Evolutionary conservation across 2,329 filamentous ascomycete species (phyloP), one percentile per base, ranked within the genome.

Genomic region (Lizonia empirigonia): DNA sequence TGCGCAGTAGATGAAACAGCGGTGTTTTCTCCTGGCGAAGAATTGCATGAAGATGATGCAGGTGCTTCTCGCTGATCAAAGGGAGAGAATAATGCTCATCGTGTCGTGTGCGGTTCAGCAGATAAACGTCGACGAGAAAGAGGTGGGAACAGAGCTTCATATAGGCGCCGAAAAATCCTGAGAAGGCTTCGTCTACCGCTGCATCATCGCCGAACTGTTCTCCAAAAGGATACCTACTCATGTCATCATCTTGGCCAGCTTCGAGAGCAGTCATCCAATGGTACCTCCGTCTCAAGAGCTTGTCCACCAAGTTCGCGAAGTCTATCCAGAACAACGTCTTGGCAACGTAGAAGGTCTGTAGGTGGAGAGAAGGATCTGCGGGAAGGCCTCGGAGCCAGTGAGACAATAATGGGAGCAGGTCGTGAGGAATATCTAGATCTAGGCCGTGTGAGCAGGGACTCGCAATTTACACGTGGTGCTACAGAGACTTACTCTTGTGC

Each of bases 281-380:
- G 44, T 63, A 66, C 62, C 64, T 67, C 45, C 69, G 61, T 13
- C 33, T 46, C 6, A 72, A 44, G 15, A 73, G 35, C 39, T 63
- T 68, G 41, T 59, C 55, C 24, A 69, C 61, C 24, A 73, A 44
- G 20, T 40, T 38, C 16, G 61, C 58, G 9, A 73, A 62, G 13
- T 71, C 67, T n/a, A 69, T 65, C 71, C 71, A 74, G 42, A 73
- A 72, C 1, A 37, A n/a, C 7, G 50, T 42, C 47, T 65, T 67
- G 44, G 60, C 55, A n/a, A 60, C 30, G 38, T 65, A 74, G 51
- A 68, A 68, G 37, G 40, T 51, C 6, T 56, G 50, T 18, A 63
- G 51, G 13, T 64, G 53, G 5, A 41, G 33, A 2, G 60, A 54
- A n/a, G 53, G 60, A 7, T 63, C 58, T 7, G 63, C 57, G 36